Evolutionary conservation across 2,329 filamentous ascomycete genomes (phyloP).

Genomic region (Herpotrichia juniperi): DNA sequence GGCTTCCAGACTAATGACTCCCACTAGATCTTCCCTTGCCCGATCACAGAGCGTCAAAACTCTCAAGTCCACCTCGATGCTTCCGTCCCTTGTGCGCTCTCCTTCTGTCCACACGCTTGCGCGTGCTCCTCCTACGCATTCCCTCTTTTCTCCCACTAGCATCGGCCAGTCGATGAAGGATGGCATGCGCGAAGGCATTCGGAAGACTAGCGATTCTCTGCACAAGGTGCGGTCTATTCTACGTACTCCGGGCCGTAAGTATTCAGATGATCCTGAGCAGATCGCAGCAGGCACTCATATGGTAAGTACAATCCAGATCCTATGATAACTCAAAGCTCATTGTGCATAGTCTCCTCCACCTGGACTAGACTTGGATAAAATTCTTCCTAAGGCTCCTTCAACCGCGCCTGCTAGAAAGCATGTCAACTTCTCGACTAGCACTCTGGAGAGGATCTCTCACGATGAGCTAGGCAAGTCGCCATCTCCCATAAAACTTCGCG

Average conservation of each 20-base stretch:
- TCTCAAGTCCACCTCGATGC: constrained; percentile 55
- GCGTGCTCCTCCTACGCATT: constrained; percentile 60
- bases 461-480: constrained; percentile 42
- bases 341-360: constrained; percentile 42
- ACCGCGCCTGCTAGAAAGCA: constrained; percentile 78
- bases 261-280: constrained; percentile 64
- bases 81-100: constrained; percentile 59
- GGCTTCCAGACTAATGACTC: constrained; percentile 67
- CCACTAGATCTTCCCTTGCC: constrained; percentile 76
- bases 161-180: constrained; percentile 42
- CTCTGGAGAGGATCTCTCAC: constrained; percentile 54
- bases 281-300: constrained; percentile 66
- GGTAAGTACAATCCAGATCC: neutral
- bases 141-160: constrained; percentile 45
- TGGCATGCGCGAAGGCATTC: constrained; percentile 44
- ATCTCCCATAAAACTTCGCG: constrained; percentile 42
- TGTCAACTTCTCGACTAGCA: constrained; percentile 79
- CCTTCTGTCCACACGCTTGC: constrained; percentile 60
- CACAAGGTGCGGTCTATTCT: constrained; percentile 69
- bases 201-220: constrained; percentile 51
- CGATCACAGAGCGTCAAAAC: constrained; percentile 62
- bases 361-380: constrained; percentile 54
- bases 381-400: constrained; percentile 59
- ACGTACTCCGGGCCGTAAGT: constrained; percentile 64
- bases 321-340: neutral